These are phyloP conservation scores for Teratosphaeriaceae sp. DNA, from an alignment of 2,329 filamentous ascomycete genomes.

Conservation along the genomic window DNA sequence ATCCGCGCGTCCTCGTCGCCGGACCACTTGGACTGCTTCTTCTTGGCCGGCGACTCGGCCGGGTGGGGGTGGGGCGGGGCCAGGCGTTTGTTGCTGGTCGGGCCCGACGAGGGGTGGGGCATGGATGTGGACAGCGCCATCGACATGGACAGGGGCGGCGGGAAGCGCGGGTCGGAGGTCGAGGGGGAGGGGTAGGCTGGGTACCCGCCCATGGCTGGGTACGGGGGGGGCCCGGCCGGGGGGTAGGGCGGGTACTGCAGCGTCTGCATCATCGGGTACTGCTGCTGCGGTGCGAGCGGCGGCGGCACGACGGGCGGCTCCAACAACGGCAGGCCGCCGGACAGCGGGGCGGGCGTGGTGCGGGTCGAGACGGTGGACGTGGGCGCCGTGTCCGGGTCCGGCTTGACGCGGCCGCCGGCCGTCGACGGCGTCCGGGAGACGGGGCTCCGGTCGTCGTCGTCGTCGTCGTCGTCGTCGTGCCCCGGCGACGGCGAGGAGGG, in stretches of 20 bases:
- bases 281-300: background rate
- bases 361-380: background rate
- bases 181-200: slow-evolving; percentile 21
- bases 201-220: slow-evolving; percentile 23
- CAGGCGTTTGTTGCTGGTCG: slow-evolving; percentile 34
- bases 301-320: slow-evolving; percentile 12
- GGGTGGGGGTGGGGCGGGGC: slow-evolving; percentile 42
- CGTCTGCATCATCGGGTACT: slow-evolving; percentile 24
- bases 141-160: slow-evolving; percentile 15
- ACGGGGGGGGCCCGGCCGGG: slow-evolving; percentile 12
- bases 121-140: too few species aligned
- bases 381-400: background rate
- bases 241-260: slow-evolving; percentile 20
- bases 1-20: slow-evolving; percentile 88
- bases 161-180: slow-evolving; percentile 22
- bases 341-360: slow-evolving; percentile 16
- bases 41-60: slow-evolving; percentile 67
- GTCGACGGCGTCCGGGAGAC: slow-evolving; percentile 13
- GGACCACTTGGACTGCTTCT: slow-evolving; percentile 97
- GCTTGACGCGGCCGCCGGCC: slow-evolving; percentile 14
- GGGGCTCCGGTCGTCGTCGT: slow-evolving; percentile 21
- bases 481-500: slow-evolving; percentile 61
- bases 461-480: slow-evolving; percentile 30
- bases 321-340: too few species aligned
- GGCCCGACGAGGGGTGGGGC: slow-evolving; percentile 36